These are phyloP conservation scores for Neospora caninum DNA, from an alignment of 169 alveolate genomes.

Conservation along the genomic window DNA sequence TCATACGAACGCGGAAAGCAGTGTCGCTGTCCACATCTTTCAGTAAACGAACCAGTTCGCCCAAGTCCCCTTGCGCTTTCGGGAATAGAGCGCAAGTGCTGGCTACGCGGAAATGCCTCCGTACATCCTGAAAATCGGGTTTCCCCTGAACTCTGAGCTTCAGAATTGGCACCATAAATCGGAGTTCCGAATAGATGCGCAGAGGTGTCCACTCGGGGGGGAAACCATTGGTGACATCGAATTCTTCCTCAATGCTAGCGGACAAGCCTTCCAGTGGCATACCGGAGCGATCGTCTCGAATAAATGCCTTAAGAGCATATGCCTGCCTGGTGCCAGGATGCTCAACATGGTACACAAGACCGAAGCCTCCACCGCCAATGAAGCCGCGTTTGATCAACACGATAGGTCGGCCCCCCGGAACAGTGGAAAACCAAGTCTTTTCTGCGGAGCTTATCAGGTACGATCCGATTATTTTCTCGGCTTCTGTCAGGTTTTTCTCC, in stretches of 20 bases:
- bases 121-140: background rate
- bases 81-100: background rate
- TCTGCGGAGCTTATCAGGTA: background rate
- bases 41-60: background rate
- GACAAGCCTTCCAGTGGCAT: background rate
- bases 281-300: background rate
- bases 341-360: constrained; percentile 11
- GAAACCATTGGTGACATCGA: background rate
- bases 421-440: background rate
- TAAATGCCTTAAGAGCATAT: background rate
- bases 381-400: background rate
- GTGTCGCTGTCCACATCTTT: background rate
- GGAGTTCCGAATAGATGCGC: background rate
- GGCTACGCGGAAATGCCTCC: background rate
- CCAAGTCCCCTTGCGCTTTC: constrained; percentile 17
- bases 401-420: background rate
- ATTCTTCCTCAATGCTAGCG: background rate
- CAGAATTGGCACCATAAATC: background rate
- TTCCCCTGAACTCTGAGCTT: background rate
- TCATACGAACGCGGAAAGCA: background rate
- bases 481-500: background rate
- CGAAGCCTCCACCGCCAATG: background rate
- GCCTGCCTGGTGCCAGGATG: background rate
- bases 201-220: background rate
- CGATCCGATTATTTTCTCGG: background rate